Percentiles rank a stretch among this genome's conserved stretches.
Conservation (phyloP, 108 stramenopile species). For the Fragilaria crotonensis region DNA sequence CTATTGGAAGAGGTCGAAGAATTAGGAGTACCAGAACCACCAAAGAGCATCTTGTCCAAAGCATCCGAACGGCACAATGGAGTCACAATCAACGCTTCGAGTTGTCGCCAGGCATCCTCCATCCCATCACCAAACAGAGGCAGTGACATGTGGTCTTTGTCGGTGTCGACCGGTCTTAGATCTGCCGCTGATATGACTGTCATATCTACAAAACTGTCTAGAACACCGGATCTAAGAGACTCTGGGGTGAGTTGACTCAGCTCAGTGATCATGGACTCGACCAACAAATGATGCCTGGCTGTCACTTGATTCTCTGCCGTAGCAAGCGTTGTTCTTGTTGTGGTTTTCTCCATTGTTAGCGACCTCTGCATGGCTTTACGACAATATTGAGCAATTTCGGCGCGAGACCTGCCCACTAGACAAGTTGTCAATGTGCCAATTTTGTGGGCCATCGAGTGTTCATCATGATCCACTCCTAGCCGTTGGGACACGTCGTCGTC, state of each 20-base stretch:
- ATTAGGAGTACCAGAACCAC: too few relatives aligned
- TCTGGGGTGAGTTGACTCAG: slow-evolving; percentile 38
- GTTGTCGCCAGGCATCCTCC: slow-evolving; percentile 41
- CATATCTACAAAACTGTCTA: slow-evolving; percentile 73
- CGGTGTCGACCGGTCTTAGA: slow-evolving; percentile 20
- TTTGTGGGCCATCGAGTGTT: slow-evolving; percentile 10
- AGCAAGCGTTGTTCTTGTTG: not conserved
- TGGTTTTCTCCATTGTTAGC: slow-evolving; percentile 2
- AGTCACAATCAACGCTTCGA: slow-evolving; percentile 58
- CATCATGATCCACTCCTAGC: not conserved
- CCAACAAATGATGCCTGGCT: slow-evolving; percentile 15
- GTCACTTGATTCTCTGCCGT: not conserved
- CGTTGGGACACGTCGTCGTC: not conserved
- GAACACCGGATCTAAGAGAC: slow-evolving; percentile 47
- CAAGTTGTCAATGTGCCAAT: slow-evolving; percentile 30
- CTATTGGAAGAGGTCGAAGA: not conserved
- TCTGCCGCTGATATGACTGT: slow-evolving; percentile 43
- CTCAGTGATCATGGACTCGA: slow-evolving; percentile 26
- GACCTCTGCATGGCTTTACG: slow-evolving; percentile 31
- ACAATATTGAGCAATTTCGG: slow-evolving; percentile 61
- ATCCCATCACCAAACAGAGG: slow-evolving; percentile 52
- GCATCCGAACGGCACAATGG: slow-evolving; percentile 61
- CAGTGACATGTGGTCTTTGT: not conserved
- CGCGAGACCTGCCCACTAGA: slow-evolving; percentile 43
- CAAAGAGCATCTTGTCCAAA: slow-evolving; percentile 20